Evolutionary conservation across 805 yeast genomes (phyloP), one percentile per base, ranked within the genome.

Genomic region (Candida ipomoeae): DNA sequence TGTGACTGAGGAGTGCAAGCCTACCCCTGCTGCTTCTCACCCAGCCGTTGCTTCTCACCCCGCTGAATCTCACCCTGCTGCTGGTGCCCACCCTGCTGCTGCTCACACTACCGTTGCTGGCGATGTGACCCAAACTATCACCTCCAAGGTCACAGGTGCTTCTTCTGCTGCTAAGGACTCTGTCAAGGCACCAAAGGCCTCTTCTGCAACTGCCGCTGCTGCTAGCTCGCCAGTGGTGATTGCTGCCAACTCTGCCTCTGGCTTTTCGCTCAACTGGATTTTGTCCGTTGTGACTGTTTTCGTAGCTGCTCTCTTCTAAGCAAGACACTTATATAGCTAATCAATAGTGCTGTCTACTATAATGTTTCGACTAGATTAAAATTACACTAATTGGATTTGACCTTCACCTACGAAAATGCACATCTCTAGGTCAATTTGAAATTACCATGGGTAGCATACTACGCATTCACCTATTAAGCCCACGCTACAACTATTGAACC

Each of bases 1-100:
- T 10, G 42, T 53, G 37, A 51, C 58, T 13, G 49, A 47, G 17
- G 51, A 44, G 32, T 53, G 57, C 21, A 11, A 38, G 5, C n/a
- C 51, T 26, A 17, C 45, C 23, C 18, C 43, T 26, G 29, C 41
- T n/a, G 10, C 36, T 34, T n/a, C 36, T 7, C 36, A 33, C n/a
- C 5, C 15, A 3, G 10, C 39, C 13, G 6, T 14, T 6, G 23
- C 40, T 20, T 6, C n/a, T 14, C n/a, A 36, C 14, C 5, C 7
- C 4, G 40, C 35, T 32, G 35, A 32, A 13, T 33, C 35, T 6
- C 36, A 33, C 7, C 10, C 15, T 7, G 15, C 39, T 36, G 6
- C n/a, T 6, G 23, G 15, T 18, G 26, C 23, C 15, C 11, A 37
- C n/a, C 6, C 10, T 13, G 26, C 15, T 15, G n/a, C 49, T 8